phyloP scores from a whole-genome alignment of 2,329 filamentous ascomycete species.

The Claviceps cyperi region DNA sequence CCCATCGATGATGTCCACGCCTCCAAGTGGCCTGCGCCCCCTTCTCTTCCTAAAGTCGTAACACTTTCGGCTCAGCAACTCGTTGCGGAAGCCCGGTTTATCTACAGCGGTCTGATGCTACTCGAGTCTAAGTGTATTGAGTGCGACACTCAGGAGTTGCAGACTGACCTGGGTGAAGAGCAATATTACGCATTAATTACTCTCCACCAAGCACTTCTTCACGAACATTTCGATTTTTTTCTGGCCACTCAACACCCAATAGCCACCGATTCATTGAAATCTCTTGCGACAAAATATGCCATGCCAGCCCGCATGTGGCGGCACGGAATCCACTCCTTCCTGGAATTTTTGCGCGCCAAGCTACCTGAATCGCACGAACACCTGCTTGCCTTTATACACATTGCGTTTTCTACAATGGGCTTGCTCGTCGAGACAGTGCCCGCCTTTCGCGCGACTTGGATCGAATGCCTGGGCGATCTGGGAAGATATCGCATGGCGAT shows the following conservation, averaged over 20 bases:
- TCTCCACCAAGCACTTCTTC: constrained; percentile 63
- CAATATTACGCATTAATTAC: constrained; percentile 79
- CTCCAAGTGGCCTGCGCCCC: background rate
- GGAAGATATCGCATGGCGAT: constrained; percentile 80
- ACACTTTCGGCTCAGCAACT: constrained; percentile 65
- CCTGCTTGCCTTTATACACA: constrained; percentile 82
- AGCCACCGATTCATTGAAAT: constrained; percentile 50
- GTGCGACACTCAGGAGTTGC: constrained; percentile 40
- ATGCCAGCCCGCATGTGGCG: constrained; percentile 95
- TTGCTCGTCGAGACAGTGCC: constrained; percentile 75
- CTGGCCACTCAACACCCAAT: constrained; percentile 76
- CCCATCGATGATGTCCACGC: constrained; percentile 3
- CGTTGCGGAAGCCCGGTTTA: constrained; percentile 66
- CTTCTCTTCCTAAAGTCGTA: background rate
- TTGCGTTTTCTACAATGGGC: constrained; percentile 83
- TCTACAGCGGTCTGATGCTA: constrained; percentile 72
- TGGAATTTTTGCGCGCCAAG: constrained; percentile 61
- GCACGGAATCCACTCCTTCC: constrained; percentile 75
- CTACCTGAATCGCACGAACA: constrained; percentile 69
- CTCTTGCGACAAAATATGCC: constrained; percentile 64
- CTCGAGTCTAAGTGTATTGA: constrained; percentile 81
- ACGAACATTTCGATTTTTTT: constrained; percentile 80
- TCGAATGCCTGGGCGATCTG: constrained; percentile 81
- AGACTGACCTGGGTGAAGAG: constrained; percentile 38
- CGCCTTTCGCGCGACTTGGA: constrained; percentile 77